These are phyloP conservation scores for Rhodosporidiobolus sp. DNA, from an alignment of 768 basidiomycete species.

Conservation along the genomic window DNA sequence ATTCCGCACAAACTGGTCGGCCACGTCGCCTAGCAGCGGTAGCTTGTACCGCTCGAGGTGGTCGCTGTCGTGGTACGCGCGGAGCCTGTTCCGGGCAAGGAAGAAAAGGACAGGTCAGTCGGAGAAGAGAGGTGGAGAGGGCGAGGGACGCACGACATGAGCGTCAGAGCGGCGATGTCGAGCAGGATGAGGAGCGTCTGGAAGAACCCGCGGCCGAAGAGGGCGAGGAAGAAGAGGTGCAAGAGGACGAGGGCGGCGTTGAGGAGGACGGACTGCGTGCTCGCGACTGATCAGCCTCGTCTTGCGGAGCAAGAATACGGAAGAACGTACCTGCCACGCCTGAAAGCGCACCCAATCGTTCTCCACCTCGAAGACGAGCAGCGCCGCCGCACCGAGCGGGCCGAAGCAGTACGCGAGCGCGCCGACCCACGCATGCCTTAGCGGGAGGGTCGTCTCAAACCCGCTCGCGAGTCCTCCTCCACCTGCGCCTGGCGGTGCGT, in stretches of 20 bases:
- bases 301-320: too few relatives aligned
- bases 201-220: constrained; percentile 29
- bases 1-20: constrained; percentile 30
- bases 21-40: constrained; percentile 38
- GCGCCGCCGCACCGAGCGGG: constrained; percentile 25
- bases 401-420: constrained; percentile 15
- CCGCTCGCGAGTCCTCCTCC: neutral
- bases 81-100: constrained; percentile 22
- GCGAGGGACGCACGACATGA: constrained; percentile 9
- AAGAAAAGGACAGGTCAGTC: neutral
- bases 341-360: constrained; percentile 37
- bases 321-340: constrained; percentile 15
- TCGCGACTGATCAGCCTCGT: neutral
- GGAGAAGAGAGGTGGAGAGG: neutral
- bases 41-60: constrained; percentile 33
- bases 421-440: neutral
- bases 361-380: constrained; percentile 32
- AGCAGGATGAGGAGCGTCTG: constrained; percentile 27
- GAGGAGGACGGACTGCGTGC: constrained; percentile 37
- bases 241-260: constrained; percentile 25
- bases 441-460: constrained; percentile 17
- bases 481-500: neutral
- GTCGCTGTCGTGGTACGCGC: constrained; percentile 38
- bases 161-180: constrained; percentile 26
- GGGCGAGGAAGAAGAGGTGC: constrained; percentile 35